Percentiles rank a stretch among this genome's conserved stretches.
Conservation (phyloP, 371 early-diverging fungal genomes). For the Apophysomyces trapeziformis region DNA sequence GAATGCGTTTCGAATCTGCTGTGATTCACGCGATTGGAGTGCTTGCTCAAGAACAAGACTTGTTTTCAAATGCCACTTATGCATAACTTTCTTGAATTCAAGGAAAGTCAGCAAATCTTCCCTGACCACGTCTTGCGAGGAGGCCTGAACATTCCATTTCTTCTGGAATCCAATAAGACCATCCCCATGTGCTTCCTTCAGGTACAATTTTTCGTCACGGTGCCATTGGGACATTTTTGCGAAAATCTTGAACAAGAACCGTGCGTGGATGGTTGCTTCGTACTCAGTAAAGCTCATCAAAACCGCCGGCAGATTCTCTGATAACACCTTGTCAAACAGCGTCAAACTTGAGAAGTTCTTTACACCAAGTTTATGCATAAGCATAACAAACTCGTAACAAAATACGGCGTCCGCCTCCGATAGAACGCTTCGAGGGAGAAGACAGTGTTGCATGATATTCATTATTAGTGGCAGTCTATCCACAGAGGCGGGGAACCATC, state of each 20-base stretch:
- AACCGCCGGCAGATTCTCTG: conserved; percentile 43
- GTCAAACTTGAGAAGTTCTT: conserved; percentile 80
- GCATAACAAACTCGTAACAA: conserved; percentile 79
- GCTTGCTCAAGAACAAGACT: conserved; percentile 50
- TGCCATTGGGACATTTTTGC: conserved; percentile 68
- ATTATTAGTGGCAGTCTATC: conserved; percentile 57
- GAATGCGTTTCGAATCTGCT: conserved; percentile 77
- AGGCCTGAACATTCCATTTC: conserved; percentile 58
- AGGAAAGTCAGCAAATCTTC: conserved; percentile 62
- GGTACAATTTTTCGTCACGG: conserved; percentile 55
- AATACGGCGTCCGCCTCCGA: conserved; percentile 85
- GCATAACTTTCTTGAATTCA: conserved; percentile 74
- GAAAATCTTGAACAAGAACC: conserved; percentile 67
- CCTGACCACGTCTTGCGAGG: conserved; percentile 50
- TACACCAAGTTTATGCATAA: conserved; percentile 79
- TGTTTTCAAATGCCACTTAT: conserved; percentile 80
- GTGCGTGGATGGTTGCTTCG: conserved; percentile 76
- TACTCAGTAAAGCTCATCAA: conserved; percentile 74
- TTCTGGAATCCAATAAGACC: conserved; percentile 78
- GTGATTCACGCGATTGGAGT: conserved; percentile 67
- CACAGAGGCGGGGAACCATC: conserved; percentile 71
- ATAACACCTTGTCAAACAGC: conserved; percentile 73
- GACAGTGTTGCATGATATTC: conserved; percentile 76
- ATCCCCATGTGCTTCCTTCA: conserved; percentile 60
- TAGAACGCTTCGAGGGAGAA: conserved; percentile 76